phyloP scores from a whole-genome alignment of 495 filamentous ascomycete species.

The Penicillium paradoxum region DNA sequence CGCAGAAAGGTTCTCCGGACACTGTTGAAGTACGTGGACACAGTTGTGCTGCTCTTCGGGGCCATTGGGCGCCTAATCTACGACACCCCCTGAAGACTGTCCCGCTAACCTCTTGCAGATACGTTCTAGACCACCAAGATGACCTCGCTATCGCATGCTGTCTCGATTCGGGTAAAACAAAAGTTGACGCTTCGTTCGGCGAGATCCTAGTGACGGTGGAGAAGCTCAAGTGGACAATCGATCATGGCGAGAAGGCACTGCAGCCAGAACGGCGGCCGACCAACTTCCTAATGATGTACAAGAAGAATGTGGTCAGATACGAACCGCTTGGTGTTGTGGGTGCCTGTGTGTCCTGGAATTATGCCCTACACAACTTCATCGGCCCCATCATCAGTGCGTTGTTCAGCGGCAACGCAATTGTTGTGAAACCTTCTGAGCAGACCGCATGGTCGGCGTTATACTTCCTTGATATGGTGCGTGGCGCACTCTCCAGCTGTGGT shows the following conservation, averaged over 20 bases:
- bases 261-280: conserved; percentile 64
- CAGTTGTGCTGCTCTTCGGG: not conserved
- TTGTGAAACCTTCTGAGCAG: conserved; percentile 89
- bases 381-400: conserved; percentile 85
- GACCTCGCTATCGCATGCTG: conserved; percentile 80
- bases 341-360: conserved; percentile 96
- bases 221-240: conserved; percentile 91
- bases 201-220: conserved; percentile 92
- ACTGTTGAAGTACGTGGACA: conserved; percentile 59
- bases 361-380: conserved; percentile 90
- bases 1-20: conserved; percentile 76
- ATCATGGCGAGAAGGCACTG: conserved; percentile 83
- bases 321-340: conserved; percentile 91
- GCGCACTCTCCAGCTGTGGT: conserved; percentile 76
- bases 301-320: conserved; percentile 84
- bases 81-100: not conserved
- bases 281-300: conserved; percentile 92
- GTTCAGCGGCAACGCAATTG: conserved; percentile 86
- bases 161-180: conserved; percentile 95
- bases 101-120: conserved; percentile 33
- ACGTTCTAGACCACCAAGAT: conserved; percentile 85
- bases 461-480: conserved; percentile 71
- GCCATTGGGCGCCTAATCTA: not conserved
- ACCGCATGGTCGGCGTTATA: conserved; percentile 85
- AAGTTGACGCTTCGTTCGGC: conserved; percentile 86